phyloP scores from a whole-genome alignment of 2,329 filamentous ascomycete genomes.

The Cytospora chrysosperma region DNA sequence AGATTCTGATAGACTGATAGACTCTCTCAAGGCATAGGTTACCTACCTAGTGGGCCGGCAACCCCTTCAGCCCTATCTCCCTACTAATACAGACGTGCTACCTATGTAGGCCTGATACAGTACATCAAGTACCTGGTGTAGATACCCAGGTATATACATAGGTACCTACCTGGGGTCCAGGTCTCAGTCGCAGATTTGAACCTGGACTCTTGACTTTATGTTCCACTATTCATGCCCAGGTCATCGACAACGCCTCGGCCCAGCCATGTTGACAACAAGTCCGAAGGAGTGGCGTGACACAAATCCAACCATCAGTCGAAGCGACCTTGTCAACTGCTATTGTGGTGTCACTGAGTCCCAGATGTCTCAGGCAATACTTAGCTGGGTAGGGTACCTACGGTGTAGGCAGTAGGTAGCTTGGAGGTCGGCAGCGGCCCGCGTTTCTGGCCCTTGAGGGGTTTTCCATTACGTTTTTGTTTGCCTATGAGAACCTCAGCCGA shows the following conservation, averaged over 20 bases:
- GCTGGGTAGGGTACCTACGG: not conserved
- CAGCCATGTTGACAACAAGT: not conserved
- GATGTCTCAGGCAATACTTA: not conserved
- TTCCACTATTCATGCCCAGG: not conserved
- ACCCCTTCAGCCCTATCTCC: not conserved
- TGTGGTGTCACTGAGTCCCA: not conserved
- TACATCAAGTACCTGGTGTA: too few species aligned
- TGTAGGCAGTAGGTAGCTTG: too few species aligned
- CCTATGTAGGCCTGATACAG: too few species aligned
- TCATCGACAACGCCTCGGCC: not conserved
- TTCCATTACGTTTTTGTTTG: slow-evolving; percentile 31
- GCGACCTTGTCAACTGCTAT: not conserved
- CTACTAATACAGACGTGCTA: not conserved
- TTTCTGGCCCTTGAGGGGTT: slow-evolving; percentile 3
- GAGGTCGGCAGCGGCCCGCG: slow-evolving; percentile 14
- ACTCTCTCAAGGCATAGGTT: too few species aligned
- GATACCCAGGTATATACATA: too few species aligned
- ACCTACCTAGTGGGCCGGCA: not conserved
- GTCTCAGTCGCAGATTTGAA: not conserved
- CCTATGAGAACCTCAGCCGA: slow-evolving; percentile 13
- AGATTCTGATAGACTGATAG: too few species aligned
- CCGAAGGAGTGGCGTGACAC: not conserved
- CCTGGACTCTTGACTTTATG: not conserved
- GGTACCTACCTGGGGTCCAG: not conserved
- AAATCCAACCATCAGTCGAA: not conserved